These are phyloP conservation scores for Ramalina peruviana DNA, from an alignment of 495 filamentous ascomycete species.

Conservation along the genomic window DNA sequence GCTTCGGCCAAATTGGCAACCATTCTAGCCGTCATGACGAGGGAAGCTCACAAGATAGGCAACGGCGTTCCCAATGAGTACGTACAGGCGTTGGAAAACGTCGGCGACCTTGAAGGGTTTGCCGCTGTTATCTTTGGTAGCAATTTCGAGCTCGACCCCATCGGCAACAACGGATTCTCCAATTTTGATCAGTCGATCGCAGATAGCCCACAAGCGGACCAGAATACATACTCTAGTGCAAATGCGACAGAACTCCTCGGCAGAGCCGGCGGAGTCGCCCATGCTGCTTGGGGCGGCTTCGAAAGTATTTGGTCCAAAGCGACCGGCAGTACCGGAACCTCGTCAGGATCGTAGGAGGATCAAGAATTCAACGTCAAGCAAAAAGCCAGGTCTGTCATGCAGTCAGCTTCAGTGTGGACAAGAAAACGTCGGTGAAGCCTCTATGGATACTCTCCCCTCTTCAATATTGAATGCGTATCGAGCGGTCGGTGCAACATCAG, in stretches of 20 bases:
- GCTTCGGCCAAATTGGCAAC: constrained; percentile 70
- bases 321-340: constrained; percentile 8
- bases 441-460: neutral
- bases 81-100: constrained; percentile 65
- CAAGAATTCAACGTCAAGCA: too few species aligned
- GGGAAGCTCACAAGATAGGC: constrained; percentile 82
- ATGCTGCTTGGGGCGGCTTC: constrained; percentile 28
- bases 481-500: too few species aligned
- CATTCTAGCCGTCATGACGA: constrained; percentile 70
- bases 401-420: too few species aligned
- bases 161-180: constrained; percentile 7
- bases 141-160: constrained; percentile 61
- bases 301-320: constrained; percentile 57
- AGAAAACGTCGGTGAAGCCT: too few species aligned
- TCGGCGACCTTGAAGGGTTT: constrained; percentile 82
- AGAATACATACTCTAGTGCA: constrained; percentile 5
- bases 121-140: constrained; percentile 88
- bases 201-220: neutral
- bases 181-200: neutral
- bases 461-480: too few species aligned
- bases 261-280: constrained; percentile 1
- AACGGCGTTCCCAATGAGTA: constrained; percentile 81
- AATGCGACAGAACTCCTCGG: constrained; percentile 4
- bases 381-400: too few species aligned
- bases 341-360: too few species aligned